phyloP scores from a whole-genome alignment of 371 early-diverging fungal species.

The Gilbertella persicaria region DNA sequence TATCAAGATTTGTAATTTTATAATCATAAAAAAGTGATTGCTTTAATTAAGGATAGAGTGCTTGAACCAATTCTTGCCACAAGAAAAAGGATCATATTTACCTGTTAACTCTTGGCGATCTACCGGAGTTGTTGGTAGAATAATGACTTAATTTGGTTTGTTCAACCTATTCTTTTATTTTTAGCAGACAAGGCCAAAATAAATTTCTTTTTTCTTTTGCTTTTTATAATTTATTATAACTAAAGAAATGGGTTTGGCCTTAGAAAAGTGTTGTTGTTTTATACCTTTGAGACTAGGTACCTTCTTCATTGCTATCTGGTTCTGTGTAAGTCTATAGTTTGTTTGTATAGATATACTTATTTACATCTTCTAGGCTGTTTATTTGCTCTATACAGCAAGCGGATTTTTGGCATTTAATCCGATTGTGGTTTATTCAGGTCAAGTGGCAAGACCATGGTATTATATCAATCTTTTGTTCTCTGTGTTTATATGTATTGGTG shows the following conservation, averaged over 20 bases:
- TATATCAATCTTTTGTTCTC: slow-evolving; percentile 46
- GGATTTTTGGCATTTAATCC: slow-evolving; percentile 51
- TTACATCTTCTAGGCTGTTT: slow-evolving; percentile 30
- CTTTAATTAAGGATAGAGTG: too few relatives aligned
- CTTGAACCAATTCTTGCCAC: too few relatives aligned
- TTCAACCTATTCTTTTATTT: too few relatives aligned
- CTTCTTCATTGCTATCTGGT: slow-evolving; percentile 36
- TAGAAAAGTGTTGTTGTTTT: slow-evolving; percentile 38
- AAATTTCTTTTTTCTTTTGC: slow-evolving; percentile 5
- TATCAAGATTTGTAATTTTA: too few relatives aligned
- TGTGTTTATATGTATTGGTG: slow-evolving; percentile 40
- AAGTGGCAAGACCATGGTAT: slow-evolving; percentile 46
- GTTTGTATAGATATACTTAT: background rate
- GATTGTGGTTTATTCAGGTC: slow-evolving; percentile 46
- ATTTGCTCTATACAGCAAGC: slow-evolving; percentile 45
- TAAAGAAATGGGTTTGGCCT: slow-evolving; percentile 20
- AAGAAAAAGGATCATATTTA: too few relatives aligned
- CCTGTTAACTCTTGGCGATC: too few relatives aligned
- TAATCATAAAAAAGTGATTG: too few relatives aligned
- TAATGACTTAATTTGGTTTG: too few relatives aligned
- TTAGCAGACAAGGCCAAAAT: too few relatives aligned
- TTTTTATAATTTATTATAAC: background rate
- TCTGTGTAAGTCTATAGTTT: slow-evolving; percentile 18
- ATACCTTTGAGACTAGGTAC: slow-evolving; percentile 36
- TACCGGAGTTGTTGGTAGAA: too few relatives aligned